A percentile compares a stretch with the other conserved stretches of the same genome.
These are phyloP conservation scores for Boletus sp. DNA, from an alignment of 768 basidiomycete species.

Conservation along the genomic window DNA sequence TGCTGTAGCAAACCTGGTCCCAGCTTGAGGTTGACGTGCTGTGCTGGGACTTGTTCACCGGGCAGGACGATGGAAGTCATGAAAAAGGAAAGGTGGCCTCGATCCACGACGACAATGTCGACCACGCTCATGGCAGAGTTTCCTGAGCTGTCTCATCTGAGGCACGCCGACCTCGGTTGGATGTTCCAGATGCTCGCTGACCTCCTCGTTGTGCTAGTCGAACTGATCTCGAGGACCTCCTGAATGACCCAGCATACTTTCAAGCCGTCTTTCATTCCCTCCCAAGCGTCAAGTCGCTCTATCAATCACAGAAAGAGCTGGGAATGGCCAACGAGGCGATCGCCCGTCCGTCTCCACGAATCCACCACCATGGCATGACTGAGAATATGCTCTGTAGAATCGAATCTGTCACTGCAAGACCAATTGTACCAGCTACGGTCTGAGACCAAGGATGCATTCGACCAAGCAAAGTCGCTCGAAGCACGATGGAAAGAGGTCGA, in stretches of 20 bases:
- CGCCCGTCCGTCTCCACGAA: constrained; percentile 56
- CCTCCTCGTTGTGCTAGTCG: constrained; percentile 45
- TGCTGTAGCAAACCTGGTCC: constrained; percentile 76
- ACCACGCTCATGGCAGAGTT: constrained; percentile 57
- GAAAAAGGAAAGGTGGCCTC: constrained; percentile 10
- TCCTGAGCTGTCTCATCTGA: constrained; percentile 68
- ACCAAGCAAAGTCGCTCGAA: constrained; percentile 80
- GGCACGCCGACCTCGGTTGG: constrained; percentile 44
- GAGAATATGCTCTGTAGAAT: constrained; percentile 43
- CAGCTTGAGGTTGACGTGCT: constrained; percentile 77
- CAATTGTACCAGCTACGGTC: constrained; percentile 69
- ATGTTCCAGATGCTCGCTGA: constrained; percentile 6
- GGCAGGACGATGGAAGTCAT: constrained; percentile 69
- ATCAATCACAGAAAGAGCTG: constrained; percentile 73
- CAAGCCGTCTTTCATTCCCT: constrained; percentile 85
- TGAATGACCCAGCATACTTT: constrained; percentile 79
- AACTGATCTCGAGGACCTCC: constrained; percentile 86
- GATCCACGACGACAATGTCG: constrained; percentile 21
- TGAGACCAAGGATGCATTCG: constrained; percentile 84
- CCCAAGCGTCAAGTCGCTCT: constrained; percentile 66
- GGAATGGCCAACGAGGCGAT: constrained; percentile 83
- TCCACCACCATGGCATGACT: constrained; percentile 1
- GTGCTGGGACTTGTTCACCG: constrained; percentile 72
- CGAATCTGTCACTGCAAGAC: constrained; percentile 75
- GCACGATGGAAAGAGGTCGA: constrained; percentile 83